These are phyloP conservation scores for Blastobotrys chiropterorum DNA, from an alignment of 805 yeast genomes.

Conservation along the genomic window DNA sequence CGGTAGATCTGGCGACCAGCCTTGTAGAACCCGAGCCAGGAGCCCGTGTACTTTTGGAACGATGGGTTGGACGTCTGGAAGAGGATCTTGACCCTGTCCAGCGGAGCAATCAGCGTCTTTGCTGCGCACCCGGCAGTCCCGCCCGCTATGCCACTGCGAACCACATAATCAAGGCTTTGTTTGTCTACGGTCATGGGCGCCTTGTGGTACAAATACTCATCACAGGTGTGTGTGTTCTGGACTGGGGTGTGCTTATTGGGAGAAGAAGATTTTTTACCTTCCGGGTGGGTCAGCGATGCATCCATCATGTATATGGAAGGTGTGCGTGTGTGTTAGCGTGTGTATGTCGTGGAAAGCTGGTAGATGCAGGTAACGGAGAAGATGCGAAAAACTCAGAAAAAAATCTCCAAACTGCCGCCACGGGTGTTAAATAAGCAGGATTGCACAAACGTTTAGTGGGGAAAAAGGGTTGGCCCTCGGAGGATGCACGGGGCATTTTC, in stretches of 20 bases:
- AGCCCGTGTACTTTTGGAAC: constrained; percentile 72
- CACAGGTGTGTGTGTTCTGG: background rate
- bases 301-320: no score
- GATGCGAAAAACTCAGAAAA: no score
- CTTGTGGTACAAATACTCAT: background rate
- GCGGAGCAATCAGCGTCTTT: constrained; percentile 88
- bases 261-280: background rate
- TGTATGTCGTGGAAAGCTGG: no score
- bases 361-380: no score
- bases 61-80: constrained; percentile 95
- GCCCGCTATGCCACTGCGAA: constrained; percentile 86
- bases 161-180: constrained; percentile 67
- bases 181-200: constrained; percentile 38
- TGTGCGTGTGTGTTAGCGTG: no score
- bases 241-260: background rate
- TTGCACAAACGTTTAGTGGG: background rate
- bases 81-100: constrained; percentile 89
- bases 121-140: constrained; percentile 97
- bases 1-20: constrained; percentile 65
- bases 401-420: background rate
- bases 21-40: constrained; percentile 62
- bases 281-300: background rate
- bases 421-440: background rate
- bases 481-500: background rate
- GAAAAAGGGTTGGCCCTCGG: background rate